Conservation (phyloP, 1,284 basidiomycete species). For the Sporisorium exsertum region DNA sequence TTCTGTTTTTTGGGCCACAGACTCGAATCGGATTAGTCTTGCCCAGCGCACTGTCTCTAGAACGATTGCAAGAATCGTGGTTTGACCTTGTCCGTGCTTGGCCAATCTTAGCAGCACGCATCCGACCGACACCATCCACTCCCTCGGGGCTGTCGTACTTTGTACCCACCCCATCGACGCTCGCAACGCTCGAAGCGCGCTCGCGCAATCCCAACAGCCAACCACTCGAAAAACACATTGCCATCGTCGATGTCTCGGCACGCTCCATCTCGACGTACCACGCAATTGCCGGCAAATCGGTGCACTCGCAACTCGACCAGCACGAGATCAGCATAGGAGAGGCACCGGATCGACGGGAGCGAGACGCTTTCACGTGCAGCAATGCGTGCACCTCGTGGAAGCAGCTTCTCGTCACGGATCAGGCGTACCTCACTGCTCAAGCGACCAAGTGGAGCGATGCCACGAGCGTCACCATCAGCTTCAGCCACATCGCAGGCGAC, state of each 20-base stretch:
- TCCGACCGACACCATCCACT: constrained; percentile 17
- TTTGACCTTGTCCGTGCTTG: constrained; percentile 23
- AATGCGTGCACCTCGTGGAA: constrained; percentile 18
- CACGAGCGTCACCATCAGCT: constrained; percentile 20
- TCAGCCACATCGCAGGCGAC: constrained; percentile 26
- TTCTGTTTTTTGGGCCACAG: not conserved
- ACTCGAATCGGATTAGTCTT: constrained; percentile 29
- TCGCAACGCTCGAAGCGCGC: constrained; percentile 10
- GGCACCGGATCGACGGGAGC: constrained; percentile 9
- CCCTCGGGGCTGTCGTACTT: constrained; percentile 18
- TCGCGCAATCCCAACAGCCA: not conserved
- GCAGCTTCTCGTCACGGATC: constrained; percentile 20
- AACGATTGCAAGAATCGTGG: constrained; percentile 17
- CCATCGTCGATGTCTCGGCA: constrained; percentile 5
- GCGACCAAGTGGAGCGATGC: constrained; percentile 25
- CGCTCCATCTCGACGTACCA: constrained; percentile 20
- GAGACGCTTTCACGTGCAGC: constrained; percentile 12
- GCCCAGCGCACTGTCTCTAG: constrained; percentile 4
- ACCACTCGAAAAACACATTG: constrained; percentile 11
- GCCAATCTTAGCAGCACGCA: constrained; percentile 30
- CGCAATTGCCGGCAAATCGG: constrained; percentile 15
- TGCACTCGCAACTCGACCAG: not conserved
- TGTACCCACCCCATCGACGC: constrained; percentile 6
- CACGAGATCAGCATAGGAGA: constrained; percentile 8
- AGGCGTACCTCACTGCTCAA: constrained; percentile 24